A percentile compares a stretch with the other conserved stretches of the same genome.
These are phyloP conservation scores for Megacollybia marginata DNA, from an alignment of 768 basidiomycete genomes.

Conservation along the genomic window DNA sequence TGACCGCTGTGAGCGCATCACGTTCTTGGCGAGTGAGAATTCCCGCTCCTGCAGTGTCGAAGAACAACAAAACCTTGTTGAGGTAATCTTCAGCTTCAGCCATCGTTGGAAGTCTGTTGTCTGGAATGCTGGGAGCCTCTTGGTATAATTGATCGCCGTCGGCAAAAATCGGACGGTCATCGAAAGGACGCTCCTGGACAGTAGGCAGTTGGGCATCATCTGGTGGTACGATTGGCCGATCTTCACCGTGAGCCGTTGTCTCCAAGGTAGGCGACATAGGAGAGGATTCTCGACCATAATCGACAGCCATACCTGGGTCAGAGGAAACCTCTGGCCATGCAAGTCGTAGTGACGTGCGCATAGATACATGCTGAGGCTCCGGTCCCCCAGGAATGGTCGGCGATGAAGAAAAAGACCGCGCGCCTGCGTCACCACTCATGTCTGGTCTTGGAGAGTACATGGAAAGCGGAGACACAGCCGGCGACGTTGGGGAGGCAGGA, in stretches of 20 bases:
- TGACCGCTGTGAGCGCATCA: neutral
- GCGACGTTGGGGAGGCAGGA: neutral
- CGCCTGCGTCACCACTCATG: neutral
- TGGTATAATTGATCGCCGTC: constrained; percentile 25
- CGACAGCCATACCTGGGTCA: neutral
- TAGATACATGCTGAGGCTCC: neutral
- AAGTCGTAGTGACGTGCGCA: neutral
- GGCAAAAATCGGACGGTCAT: constrained; percentile 11
- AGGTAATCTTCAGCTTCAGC: constrained; percentile 47
- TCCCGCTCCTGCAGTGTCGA: constrained; percentile 27
- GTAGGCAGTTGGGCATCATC: constrained; percentile 2
- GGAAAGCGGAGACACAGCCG: neutral
- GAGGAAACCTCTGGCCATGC: neutral
- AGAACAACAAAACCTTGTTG: constrained; percentile 43
- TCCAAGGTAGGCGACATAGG: neutral
- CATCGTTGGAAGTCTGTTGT: constrained; percentile 28
- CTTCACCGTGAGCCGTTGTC: neutral
- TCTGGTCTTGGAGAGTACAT: neutral
- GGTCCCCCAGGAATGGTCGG: neutral
- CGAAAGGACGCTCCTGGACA: neutral
- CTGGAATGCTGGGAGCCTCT: constrained; percentile 21
- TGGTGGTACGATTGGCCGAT: neutral
- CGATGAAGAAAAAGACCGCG: neutral
- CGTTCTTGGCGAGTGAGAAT: neutral
- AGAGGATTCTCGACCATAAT: neutral